Evolutionary conservation across 371 early-diverging fungal genomes (phyloP).

Genomic region (Haplosporangium sp.): DNA sequence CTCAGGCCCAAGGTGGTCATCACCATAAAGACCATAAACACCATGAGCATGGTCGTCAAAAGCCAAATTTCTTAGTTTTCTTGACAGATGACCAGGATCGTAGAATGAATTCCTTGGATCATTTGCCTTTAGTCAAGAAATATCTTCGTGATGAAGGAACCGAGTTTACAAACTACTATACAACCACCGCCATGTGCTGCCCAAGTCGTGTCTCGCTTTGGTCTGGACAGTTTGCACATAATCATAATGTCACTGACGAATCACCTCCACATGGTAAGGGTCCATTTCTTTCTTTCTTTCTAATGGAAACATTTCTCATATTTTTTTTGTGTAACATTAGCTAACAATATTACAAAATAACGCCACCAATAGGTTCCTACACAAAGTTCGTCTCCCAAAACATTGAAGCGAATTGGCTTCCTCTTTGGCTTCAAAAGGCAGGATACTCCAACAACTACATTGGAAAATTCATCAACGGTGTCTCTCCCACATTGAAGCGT

Average conservation of each 20-base stretch:
- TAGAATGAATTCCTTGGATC: constrained; percentile 64
- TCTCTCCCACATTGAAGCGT: constrained; percentile 44
- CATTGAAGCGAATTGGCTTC: constrained; percentile 63
- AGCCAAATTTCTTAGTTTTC: constrained; percentile 73
- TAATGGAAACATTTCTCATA: too few species aligned
- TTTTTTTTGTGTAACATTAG: too few species aligned
- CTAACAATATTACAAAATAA: not conserved
- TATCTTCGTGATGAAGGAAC: constrained; percentile 70
- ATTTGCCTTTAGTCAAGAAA: constrained; percentile 75
- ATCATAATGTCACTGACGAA: constrained; percentile 72
- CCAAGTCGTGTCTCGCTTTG: constrained; percentile 71
- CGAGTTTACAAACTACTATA: constrained; percentile 68
- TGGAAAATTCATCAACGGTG: constrained; percentile 75
- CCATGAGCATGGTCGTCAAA: constrained; percentile 17
- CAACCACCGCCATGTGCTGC: constrained; percentile 74
- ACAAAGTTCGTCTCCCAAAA: constrained; percentile 60
- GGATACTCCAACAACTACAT: constrained; percentile 75
- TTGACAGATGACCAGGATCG: constrained; percentile 76
- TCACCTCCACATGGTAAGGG: constrained; percentile 61
- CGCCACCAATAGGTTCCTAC: constrained; percentile 57
- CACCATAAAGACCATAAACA: not conserved
- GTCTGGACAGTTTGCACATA: constrained; percentile 73
- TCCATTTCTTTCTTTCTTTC: too few species aligned
- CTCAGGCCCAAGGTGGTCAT: not conserved
- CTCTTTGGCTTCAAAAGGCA: constrained; percentile 55